These are phyloP conservation scores for Clathrus columnatus DNA, from an alignment of 768 basidiomycete species.

Conservation along the genomic window DNA sequence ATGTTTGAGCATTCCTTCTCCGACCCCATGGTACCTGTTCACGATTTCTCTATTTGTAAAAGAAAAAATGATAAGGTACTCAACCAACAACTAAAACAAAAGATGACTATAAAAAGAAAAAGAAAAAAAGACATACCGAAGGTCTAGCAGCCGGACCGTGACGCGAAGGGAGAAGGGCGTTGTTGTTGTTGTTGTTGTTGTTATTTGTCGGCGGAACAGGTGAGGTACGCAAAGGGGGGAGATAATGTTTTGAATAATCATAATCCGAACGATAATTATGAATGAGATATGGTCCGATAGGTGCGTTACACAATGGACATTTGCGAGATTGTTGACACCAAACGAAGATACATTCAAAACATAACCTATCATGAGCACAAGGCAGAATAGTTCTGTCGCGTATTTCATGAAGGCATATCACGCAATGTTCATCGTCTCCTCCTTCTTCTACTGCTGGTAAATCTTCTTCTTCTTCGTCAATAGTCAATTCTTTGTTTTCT, in stretches of 20 bases:
- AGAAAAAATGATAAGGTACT: no score
- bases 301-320: constrained; percentile 67
- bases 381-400: constrained; percentile 71
- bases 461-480: no score
- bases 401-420: constrained; percentile 76
- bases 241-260: constrained; percentile 75
- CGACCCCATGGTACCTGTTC: constrained; percentile 38
- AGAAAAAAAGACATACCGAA: constrained; percentile 20
- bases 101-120: neutral
- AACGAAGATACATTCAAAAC: constrained; percentile 80
- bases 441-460: constrained; percentile 29
- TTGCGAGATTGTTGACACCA: constrained; percentile 70
- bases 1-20: constrained; percentile 25
- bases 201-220: constrained; percentile 28
- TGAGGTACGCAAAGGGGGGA: constrained; percentile 54
- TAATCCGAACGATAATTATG: constrained; percentile 69
- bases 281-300: constrained; percentile 65
- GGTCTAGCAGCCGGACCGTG: constrained; percentile 22
- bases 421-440: constrained; percentile 55
- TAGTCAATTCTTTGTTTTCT: no score
- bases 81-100: neutral
- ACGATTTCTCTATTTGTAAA: constrained; percentile 28
- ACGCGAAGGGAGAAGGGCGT: no score
- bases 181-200: constrained; percentile 24
- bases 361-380: constrained; percentile 84